Conservation (phyloP, 768 basidiomycete genomes). For the Suillus cothurnatus region DNA sequence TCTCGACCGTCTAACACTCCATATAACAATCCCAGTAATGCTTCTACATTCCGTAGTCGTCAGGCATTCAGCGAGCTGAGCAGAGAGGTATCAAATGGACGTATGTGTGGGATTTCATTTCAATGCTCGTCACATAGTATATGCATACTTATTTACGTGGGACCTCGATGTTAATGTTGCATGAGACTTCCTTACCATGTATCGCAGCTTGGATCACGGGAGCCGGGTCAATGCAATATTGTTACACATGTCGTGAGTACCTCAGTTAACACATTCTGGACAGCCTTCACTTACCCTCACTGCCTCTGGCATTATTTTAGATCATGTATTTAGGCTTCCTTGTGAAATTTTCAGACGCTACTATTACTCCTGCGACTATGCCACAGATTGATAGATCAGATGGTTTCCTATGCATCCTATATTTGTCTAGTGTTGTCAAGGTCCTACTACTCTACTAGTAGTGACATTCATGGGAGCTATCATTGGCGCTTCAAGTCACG, state of each 20-base stretch:
- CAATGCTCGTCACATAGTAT: too few species aligned
- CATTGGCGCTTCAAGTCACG: background rate
- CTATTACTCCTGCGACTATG: background rate
- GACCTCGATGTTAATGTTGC: background rate
- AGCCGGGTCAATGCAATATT: background rate
- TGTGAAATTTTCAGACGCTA: background rate
- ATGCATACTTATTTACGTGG: too few species aligned
- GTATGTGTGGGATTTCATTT: too few species aligned
- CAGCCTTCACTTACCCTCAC: background rate
- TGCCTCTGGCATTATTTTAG: background rate
- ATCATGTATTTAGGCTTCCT: background rate
- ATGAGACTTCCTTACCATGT: background rate
- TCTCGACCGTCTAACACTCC: too few species aligned
- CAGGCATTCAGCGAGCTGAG: too few species aligned
- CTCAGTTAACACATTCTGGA: background rate
- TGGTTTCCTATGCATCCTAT: conserved; percentile 2
- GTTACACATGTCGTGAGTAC: background rate
- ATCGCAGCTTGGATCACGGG: background rate
- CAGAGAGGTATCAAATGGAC: too few species aligned
- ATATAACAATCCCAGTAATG: too few species aligned
- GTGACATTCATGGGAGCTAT: conserved; percentile 3
- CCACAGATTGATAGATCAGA: background rate
- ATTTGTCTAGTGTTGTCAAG: conserved; percentile 1
- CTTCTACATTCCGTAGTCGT: too few species aligned
- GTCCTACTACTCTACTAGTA: background rate